Percentiles rank a stretch among this genome's conserved stretches.
These are phyloP conservation scores for Alternaria postmessia DNA, from an alignment of 2,329 filamentous ascomycete genomes.

Conservation along the genomic window DNA sequence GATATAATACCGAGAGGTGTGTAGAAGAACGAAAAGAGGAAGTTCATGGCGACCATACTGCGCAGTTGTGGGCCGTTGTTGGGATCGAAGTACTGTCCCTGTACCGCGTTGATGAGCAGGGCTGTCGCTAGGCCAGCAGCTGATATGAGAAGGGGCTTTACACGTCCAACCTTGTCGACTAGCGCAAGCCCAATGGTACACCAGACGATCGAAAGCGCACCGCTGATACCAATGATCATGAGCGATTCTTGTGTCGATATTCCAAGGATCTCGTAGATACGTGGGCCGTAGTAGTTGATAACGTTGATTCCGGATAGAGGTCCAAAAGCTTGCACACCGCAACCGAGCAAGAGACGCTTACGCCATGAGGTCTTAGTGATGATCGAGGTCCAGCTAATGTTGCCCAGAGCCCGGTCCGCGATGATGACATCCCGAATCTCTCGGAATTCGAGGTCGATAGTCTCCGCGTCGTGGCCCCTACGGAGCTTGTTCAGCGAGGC, in stretches of 20 bases:
- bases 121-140: conserved; percentile 52
- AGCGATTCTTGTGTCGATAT: conserved; percentile 56
- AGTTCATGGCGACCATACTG: conserved; percentile 58
- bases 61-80: conserved; percentile 47
- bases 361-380: conserved; percentile 56
- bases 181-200: conserved; percentile 56
- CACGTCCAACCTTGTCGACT: conserved; percentile 58
- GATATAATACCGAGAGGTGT: conserved; percentile 57
- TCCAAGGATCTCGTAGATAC: conserved; percentile 56
- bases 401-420: conserved; percentile 38
- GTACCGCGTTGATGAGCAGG: conserved; percentile 50
- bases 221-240: conserved; percentile 62
- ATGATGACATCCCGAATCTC: conserved; percentile 34
- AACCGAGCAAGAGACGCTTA: conserved; percentile 57
- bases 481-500: conserved; percentile 29
- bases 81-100: conserved; percentile 48
- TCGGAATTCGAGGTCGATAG: conserved; percentile 32
- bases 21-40: conserved; percentile 57
- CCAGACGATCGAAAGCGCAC: conserved; percentile 59
- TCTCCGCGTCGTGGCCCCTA: conserved; percentile 26
- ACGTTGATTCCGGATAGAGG: conserved; percentile 59
- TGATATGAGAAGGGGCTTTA: conserved; percentile 58
- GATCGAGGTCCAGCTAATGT: conserved; percentile 55
- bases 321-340: conserved; percentile 59
- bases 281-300: conserved; percentile 48